Evolutionary conservation across 148 eudicot species (phyloP).

Genomic region (Arbutus unedo): DNA sequence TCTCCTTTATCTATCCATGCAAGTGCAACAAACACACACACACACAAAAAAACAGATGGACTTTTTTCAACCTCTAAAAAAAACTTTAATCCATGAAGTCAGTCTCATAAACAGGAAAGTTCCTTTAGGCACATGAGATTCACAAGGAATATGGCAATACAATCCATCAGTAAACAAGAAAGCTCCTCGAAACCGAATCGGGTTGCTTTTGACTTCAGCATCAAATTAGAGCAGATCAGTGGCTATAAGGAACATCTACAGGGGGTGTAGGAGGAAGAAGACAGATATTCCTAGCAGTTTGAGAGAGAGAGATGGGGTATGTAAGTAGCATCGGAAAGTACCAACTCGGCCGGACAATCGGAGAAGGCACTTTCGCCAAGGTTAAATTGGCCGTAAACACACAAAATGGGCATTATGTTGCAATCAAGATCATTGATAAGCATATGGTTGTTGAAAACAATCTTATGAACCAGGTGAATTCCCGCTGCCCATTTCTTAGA

Average conservation of each 20-base stretch:
- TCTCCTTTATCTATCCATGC: neutral
- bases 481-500: neutral
- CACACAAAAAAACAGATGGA: neutral
- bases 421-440: slow-evolving; percentile 59
- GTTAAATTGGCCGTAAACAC: slow-evolving; percentile 42
- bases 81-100: neutral
- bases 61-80: neutral
- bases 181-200: neutral
- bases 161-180: neutral
- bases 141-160: neutral
- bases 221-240: neutral
- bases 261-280: slow-evolving; percentile 6
- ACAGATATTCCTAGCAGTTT: neutral
- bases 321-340: slow-evolving; percentile 45
- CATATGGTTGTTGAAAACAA: slow-evolving; percentile 40
- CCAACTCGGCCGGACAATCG: slow-evolving; percentile 41
- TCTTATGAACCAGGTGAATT: slow-evolving; percentile 45
- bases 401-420: slow-evolving; percentile 35
- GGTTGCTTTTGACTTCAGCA: neutral
- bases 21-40: neutral
- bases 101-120: neutral
- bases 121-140: neutral
- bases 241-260: slow-evolving; percentile 7
- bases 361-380: slow-evolving; percentile 62
- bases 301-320: slow-evolving; percentile 25